Conservation (phyloP, 106 monocot species). For the Gastrodia elata region DNA sequence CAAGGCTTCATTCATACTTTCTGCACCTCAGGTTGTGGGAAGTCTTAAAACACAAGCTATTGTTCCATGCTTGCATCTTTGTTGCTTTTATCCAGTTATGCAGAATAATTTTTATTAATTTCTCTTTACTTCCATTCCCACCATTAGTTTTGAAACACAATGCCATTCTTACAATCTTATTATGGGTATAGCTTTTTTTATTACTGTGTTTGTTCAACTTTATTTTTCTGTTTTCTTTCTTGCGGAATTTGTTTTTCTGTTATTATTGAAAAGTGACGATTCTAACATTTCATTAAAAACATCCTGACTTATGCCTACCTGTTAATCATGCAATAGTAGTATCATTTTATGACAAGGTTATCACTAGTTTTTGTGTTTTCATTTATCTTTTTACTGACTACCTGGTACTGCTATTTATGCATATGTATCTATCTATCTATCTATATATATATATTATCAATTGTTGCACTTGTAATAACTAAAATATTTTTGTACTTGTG, state of each 20-base stretch:
- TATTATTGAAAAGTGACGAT: background rate
- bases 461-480: background rate
- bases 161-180: background rate
- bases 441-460: background rate
- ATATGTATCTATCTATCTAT: too few relatives aligned
- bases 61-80: background rate
- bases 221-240: background rate
- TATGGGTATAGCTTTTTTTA: background rate
- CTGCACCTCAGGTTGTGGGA: background rate
- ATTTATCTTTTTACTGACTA: background rate
- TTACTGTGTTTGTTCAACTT: background rate
- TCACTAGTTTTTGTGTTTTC: background rate
- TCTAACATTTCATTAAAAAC: background rate
- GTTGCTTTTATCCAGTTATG: too few relatives aligned
- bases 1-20: background rate
- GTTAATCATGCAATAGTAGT: background rate
- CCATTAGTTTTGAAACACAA: background rate
- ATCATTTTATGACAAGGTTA: background rate
- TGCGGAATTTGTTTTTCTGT: background rate
- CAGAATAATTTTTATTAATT: background rate
- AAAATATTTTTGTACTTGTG: background rate
- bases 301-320: background rate
- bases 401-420: background rate
- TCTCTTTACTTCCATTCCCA: background rate
- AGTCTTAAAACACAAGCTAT: background rate